Evolutionary conservation across 2,329 filamentous ascomycete genomes (phyloP).

Genomic region (Clonostachys sp.): DNA sequence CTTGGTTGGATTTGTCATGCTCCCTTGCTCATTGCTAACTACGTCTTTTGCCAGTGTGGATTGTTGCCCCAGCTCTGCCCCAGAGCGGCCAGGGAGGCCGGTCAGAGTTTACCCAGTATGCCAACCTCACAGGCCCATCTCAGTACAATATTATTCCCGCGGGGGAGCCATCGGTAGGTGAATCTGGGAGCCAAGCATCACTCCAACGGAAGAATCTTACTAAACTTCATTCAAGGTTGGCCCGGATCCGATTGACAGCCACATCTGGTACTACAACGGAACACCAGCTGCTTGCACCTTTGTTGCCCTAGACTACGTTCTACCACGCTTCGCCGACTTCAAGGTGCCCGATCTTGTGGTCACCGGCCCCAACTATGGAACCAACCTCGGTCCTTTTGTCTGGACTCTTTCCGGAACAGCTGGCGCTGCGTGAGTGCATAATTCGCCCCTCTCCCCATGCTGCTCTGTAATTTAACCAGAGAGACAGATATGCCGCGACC

Average conservation of each 20-base stretch:
- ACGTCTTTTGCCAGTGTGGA: conserved; percentile 12
- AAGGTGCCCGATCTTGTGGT: conserved; percentile 47
- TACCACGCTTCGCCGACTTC: conserved; percentile 42
- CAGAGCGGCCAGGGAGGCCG: conserved; percentile 21
- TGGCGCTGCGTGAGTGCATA: conserved; percentile 28
- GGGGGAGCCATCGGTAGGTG: conserved; percentile 14
- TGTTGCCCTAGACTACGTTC: conserved; percentile 50
- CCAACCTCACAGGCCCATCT: conserved; percentile 15
- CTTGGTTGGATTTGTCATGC: neutral
- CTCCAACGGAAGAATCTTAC: neutral
- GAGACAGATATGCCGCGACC: conserved; percentile 38
- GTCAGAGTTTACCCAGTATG: conserved; percentile 17
- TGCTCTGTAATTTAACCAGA: neutral
- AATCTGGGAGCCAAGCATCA: neutral
- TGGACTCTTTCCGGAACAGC: conserved; percentile 46
- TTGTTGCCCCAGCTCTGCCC: conserved; percentile 19
- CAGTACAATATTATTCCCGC: conserved; percentile 19
- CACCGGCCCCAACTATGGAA: conserved; percentile 50
- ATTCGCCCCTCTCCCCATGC: neutral
- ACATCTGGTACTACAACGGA: conserved; percentile 59
- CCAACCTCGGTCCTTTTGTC: conserved; percentile 48
- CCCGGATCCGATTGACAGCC: conserved; percentile 41
- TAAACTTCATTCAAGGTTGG: conserved; percentile 25
- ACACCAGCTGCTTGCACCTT: conserved; percentile 52
- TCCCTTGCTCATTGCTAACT: neutral